Conservation (phyloP, 495 filamentous ascomycete genomes). For the Neurospora tetraspora region DNA sequence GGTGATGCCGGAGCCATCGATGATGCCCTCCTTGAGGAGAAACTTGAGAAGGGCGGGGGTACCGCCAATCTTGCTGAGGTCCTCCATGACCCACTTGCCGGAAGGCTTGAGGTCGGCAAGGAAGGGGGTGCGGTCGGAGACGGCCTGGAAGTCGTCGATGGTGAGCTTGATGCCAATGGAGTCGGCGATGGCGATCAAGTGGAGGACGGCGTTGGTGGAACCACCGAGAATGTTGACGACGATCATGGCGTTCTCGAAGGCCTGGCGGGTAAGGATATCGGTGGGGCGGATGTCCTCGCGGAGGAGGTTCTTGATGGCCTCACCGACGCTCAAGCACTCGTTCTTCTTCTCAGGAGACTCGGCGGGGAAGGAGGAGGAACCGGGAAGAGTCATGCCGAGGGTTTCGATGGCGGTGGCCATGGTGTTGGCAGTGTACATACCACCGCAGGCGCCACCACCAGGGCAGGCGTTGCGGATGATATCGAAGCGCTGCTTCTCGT, state of each 20-base stretch:
- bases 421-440: conserved; percentile 99
- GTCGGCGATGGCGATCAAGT: conserved; percentile 93
- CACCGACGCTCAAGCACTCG: conserved; percentile 78
- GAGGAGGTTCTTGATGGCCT: conserved; percentile 77
- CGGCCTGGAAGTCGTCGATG: conserved; percentile 94
- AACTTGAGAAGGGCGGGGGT: conserved; percentile 86
- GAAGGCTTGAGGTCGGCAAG: conserved; percentile 95
- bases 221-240: conserved; percentile 91
- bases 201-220: conserved; percentile 93
- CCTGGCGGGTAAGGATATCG: conserved; percentile 84
- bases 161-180: conserved; percentile 87
- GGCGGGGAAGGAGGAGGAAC: conserved; percentile 86
- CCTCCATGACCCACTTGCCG: conserved; percentile 93
- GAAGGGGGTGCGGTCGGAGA: conserved; percentile 85
- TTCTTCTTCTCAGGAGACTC: conserved; percentile 75
- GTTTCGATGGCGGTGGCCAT: conserved; percentile 96
- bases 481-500: conserved; percentile 82
- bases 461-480: conserved; percentile 94
- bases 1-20: conserved; percentile 81
- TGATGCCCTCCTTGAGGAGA: conserved; percentile 79
- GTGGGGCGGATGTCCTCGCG: conserved; percentile 78
- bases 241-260: conserved; percentile 96
- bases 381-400: conserved; percentile 91
- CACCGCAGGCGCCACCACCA: conserved; percentile 87
- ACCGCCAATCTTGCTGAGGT: conserved; percentile 82